Base-by-base conservation (phyloP, 169 alveolate species). In the Cyclospora cayetanensis region DNA sequence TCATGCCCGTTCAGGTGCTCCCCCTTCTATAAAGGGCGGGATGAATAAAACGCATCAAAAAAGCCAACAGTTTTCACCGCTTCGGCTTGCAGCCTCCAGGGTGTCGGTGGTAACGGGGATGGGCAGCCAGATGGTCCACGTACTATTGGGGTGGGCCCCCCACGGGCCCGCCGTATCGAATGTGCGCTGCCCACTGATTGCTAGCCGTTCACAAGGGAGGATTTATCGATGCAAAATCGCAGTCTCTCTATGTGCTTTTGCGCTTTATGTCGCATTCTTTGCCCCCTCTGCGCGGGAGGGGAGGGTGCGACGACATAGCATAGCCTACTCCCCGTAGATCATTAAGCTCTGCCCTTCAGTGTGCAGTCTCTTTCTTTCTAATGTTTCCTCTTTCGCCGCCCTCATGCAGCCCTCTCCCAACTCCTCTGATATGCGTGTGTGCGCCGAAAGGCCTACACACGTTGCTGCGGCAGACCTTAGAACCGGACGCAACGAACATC, bases 351-450 rank as follows among this genome's bases (percentile, higher is more conserved):
- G n/a, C n/a, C n/a, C n/a, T n/a, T n/a, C 46, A 53, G 53, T 31
- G 3, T 29, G 70, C 76, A 29, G 90, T 37, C 50, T 7, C n/a
- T 50, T 53, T 27, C 50, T 53, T 35, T 66, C 90, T 80, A 80
- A 80, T 80, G 90, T 80, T 80, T 80, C 90, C 90, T 52, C 90
- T 80, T 80, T 80, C 90, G 25, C 90, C 90, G 50, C 90, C 90
- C 15, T 80, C 90, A 80, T 80, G 90, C 90, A 80, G 90, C 74
- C 76, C 90, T 80, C 74, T 76, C n/a, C 90, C 90, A 80, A 80
- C 53, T 34, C 90, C 90, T 31, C 90, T 80, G 41, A 53, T 80
- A 34, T 80, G 76, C 74, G 90, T 80, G 50, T 80, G 90, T 52
- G 90, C 90, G 35, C 90, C 90, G 52, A 80, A 42, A 80, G 55